Percentiles rank a stretch among this genome's conserved stretches.
phyloP scores from a whole-genome alignment of 139 green algal genomes.

The Astrephomene gubernaculifera region DNA sequence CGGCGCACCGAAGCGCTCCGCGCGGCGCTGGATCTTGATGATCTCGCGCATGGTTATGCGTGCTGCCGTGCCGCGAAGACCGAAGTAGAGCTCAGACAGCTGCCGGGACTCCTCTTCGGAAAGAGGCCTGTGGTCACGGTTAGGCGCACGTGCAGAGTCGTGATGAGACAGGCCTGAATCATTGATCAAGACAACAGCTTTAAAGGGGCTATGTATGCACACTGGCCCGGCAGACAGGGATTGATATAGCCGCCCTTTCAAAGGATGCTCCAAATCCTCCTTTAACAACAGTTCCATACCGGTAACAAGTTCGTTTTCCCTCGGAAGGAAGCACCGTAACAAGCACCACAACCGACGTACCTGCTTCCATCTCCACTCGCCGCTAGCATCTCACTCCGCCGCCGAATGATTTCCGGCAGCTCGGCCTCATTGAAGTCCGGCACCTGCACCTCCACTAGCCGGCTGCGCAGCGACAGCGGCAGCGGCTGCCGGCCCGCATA shows the following conservation, averaged over 20 bases:
- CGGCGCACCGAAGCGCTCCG: neutral
- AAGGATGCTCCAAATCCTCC: too few species aligned
- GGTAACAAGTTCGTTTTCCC: too few species aligned
- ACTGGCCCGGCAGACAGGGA: too few species aligned
- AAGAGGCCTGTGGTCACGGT: neutral
- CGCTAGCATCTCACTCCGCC: neutral
- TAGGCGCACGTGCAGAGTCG: too few species aligned
- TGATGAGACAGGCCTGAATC: too few species aligned
- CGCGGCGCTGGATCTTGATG: slow-evolving; percentile 53
- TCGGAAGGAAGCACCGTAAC: too few species aligned
- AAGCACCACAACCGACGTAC: neutral
- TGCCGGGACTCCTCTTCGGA: neutral
- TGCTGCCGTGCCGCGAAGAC: neutral
- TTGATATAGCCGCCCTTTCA: too few species aligned
- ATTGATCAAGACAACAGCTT: too few species aligned
- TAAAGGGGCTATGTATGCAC: too few species aligned
- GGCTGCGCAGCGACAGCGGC: slow-evolving; percentile 50
- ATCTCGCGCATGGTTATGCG: slow-evolving; percentile 55
- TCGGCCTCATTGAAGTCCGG: slow-evolving; percentile 17
- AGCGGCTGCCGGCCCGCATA: slow-evolving; percentile 30
- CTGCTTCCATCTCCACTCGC: neutral
- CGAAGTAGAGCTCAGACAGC: slow-evolving; percentile 38
- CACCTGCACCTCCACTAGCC: slow-evolving; percentile 57
- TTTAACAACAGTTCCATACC: too few species aligned
- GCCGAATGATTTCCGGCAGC: slow-evolving; percentile 38